Evolutionary conservation across 768 basidiomycete genomes (phyloP), one percentile per base, ranked within the genome.

Genomic region (Suillus subaureus): DNA sequence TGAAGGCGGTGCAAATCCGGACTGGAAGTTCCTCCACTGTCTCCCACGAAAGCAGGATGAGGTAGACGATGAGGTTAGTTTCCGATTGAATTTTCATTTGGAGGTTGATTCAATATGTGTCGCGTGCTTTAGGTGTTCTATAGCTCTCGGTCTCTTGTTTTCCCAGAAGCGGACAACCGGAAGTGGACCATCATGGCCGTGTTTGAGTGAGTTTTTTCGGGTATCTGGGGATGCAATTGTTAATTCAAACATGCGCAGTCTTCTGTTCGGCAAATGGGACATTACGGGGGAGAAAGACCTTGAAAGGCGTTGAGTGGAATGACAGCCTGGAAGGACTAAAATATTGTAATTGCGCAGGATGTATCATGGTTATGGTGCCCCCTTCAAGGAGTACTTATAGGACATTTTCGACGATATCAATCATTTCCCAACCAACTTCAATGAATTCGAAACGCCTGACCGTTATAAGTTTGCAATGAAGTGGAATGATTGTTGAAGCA

Each of bases 21-120:
- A 93, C 72, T 97, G 96, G 95, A 89, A 91, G 76, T 98, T 99
- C 84, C 78, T 99, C 77, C 97, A 99, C 73, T 99, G 97, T 76
- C 83, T 99, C 28, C 97, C 97, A 31, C 85, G 97, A 66, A 97
- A 99, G 80, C 77, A 84, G 52, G 83, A 97, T 68, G 97, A 99
- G 77, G 97, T 99, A 55, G 92, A 98, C 74, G 96, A 99, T 72
- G 94, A 97, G 81, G 96, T 90, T n/a, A 4, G 77, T 74, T 40
- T 47, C 4, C 23, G 12, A 28, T 47, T 9, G 28, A 33, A 39
- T 55, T 57, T 43, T 47, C 58, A 37, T 31, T 62, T 43, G 55
- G 21, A 51, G 40, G 4, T 47, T 40, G 15, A n/a, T 60, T 68
- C 51, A 63, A 61, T 58, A 26, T 57, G 62, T 28, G 68, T 13